phyloP scores from a whole-genome alignment of 192 early-diverging fungal species.

The Chytriomyces sp. region DNA sequence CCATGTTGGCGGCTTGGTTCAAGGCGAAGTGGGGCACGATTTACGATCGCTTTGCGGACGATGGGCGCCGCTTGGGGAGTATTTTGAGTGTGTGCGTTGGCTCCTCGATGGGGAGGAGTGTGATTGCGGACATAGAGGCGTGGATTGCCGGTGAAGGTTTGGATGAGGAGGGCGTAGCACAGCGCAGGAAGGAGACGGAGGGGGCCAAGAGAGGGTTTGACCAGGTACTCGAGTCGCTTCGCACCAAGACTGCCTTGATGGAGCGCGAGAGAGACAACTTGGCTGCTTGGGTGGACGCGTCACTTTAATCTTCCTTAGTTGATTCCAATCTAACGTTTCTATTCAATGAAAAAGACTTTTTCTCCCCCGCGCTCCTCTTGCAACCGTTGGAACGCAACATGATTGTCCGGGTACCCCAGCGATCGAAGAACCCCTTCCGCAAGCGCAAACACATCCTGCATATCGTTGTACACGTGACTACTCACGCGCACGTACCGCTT shows the following conservation, averaged over 20 bases:
- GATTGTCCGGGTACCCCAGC: constrained; percentile 22
- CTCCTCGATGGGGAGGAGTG: background rate
- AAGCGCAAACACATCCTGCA: constrained; percentile 28
- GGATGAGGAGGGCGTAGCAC: constrained; percentile 5
- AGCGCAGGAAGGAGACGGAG: constrained; percentile 29
- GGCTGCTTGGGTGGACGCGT: constrained; percentile 3
- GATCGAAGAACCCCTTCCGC: constrained; percentile 30
- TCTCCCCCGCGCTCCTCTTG: background rate
- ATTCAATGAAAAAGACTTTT: too few relatives aligned
- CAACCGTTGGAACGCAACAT: background rate
- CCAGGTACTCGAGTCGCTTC: constrained; percentile 9
- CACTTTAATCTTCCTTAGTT: too few relatives aligned
- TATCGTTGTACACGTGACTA: constrained; percentile 45
- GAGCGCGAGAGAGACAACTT: constrained; percentile 13
- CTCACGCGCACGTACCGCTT: constrained; percentile 36
- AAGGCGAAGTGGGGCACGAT: constrained; percentile 22
- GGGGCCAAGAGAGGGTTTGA: background rate
- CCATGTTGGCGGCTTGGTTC: constrained; percentile 33
- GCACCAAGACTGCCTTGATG: constrained; percentile 18
- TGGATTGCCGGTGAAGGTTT: constrained; percentile 22
- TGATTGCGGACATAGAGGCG: constrained; percentile 24
- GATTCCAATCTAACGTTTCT: too few relatives aligned
- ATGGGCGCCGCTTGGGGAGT: background rate
- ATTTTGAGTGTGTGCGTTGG: background rate
- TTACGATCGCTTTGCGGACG: background rate